Evolutionary conservation across 1,284 basidiomycete species (phyloP).

Genomic region (Ceratobasidium sp.): DNA sequence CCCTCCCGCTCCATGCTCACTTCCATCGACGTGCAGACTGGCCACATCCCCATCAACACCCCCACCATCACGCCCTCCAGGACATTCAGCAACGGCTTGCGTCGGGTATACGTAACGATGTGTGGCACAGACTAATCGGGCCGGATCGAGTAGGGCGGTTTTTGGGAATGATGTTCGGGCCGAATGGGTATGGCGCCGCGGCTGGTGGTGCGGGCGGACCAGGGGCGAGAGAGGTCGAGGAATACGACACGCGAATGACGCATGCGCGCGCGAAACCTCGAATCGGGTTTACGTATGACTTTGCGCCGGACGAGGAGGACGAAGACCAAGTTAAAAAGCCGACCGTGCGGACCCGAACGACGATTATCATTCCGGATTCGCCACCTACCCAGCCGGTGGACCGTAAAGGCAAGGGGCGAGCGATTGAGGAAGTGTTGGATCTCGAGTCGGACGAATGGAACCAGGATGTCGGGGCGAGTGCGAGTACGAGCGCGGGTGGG

Average conservation of each 20-base stretch:
- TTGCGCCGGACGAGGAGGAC: slow-evolving; percentile 31
- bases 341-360: slow-evolving; percentile 26
- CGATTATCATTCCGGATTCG: slow-evolving; percentile 40
- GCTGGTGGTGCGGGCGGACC: not conserved
- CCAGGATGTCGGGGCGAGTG: not conserved
- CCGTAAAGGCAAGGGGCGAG: slow-evolving; percentile 18
- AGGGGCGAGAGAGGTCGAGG: not conserved
- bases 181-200: not conserved
- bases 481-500: not conserved
- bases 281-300: slow-evolving; percentile 33
- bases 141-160: not conserved
- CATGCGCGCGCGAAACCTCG: slow-evolving; percentile 28
- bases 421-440: slow-evolving; percentile 5
- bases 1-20: not conserved
- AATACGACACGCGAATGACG: slow-evolving; percentile 43
- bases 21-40: not conserved
- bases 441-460: slow-evolving; percentile 9
- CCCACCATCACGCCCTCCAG: not conserved
- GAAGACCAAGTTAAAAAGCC: not conserved
- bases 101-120: not conserved
- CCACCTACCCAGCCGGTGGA: slow-evolving; percentile 21
- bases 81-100: not conserved
- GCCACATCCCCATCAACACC: not conserved
- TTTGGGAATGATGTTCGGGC: not conserved
- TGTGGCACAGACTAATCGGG: not conserved